phyloP scores from a whole-genome alignment of 2,329 filamentous ascomycete genomes.

The Fusarium mexicanum region DNA sequence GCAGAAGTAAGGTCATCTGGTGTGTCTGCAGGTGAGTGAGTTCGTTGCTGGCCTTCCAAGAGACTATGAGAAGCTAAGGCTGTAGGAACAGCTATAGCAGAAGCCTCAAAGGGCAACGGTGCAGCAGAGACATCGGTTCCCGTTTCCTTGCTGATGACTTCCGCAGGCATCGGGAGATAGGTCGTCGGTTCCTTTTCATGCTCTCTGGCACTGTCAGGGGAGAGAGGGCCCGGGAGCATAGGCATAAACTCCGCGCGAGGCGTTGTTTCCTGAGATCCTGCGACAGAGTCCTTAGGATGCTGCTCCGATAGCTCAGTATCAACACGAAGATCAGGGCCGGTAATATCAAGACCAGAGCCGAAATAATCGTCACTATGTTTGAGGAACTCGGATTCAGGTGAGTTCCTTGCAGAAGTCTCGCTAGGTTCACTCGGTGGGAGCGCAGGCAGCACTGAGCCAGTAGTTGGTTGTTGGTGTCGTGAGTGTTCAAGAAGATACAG shows the following conservation, averaged over 20 bases:
- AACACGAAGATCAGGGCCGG: conserved; percentile 49
- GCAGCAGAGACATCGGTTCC: conserved; percentile 55
- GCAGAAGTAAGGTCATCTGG: conserved; percentile 48
- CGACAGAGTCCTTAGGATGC: conserved; percentile 54
- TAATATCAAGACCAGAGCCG: conserved; percentile 31
- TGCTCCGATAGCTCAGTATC: conserved; percentile 51
- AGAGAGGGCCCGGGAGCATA: conserved; percentile 37
- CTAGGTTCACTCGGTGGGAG: conserved; percentile 59
- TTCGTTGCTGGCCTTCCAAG: conserved; percentile 27
- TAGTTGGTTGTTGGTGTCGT: conserved; percentile 50
- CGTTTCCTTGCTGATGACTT: conserved; percentile 54
- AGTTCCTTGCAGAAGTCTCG: conserved; percentile 50
- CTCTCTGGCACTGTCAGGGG: background rate
- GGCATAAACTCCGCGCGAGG: conserved; percentile 67
- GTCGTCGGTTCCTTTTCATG: conserved; percentile 22
- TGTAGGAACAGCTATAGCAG: conserved; percentile 35
- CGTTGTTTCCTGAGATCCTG: conserved; percentile 73
- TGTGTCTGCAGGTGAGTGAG: conserved; percentile 31
- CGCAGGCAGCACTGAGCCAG: conserved; percentile 58
- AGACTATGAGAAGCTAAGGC: conserved; percentile 41
- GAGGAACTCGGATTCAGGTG: conserved; percentile 44
- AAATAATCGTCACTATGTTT: conserved; percentile 44
- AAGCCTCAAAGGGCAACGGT: conserved; percentile 47
- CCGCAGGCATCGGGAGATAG: conserved; percentile 52
- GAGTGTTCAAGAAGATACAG: conserved; percentile 81